A percentile compares a stretch with the other conserved stretches of the same genome.
phyloP scores from a whole-genome alignment of 371 early-diverging fungal genomes.

The Neoconidiobolus thromboides region DNA sequence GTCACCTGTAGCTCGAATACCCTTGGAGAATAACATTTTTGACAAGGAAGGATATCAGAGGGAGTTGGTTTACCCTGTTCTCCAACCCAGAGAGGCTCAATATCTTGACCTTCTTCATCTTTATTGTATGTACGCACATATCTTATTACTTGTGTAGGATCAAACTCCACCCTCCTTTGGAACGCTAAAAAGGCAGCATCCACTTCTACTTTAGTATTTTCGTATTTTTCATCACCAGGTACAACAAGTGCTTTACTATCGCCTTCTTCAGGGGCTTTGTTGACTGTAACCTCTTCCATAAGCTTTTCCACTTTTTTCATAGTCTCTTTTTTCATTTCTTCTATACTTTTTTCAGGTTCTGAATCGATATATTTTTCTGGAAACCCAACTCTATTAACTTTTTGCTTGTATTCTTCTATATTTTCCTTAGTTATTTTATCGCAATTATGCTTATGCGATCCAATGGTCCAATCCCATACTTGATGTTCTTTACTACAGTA shows the following conservation, averaged over 20 bases:
- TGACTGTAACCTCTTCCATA: conserved; percentile 11
- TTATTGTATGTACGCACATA: conserved; percentile 10
- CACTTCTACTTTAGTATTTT: conserved; percentile 67
- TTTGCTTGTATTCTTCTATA: not conserved
- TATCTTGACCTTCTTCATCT: conserved; percentile 14
- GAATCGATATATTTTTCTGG: conserved; percentile 54
- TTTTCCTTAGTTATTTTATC: not conserved
- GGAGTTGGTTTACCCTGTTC: conserved; percentile 33
- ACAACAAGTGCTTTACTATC: conserved; percentile 27
- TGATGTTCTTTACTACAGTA: conserved; percentile 85
- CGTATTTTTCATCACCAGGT: conserved; percentile 45
- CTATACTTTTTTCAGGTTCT: conserved; percentile 37
- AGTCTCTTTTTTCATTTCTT: conserved; percentile 8
- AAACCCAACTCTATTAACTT: conserved; percentile 16
- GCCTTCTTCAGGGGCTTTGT: conserved; percentile 4
- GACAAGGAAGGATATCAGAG: conserved; percentile 45
- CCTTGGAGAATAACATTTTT: conserved; percentile 46
- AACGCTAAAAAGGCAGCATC: conserved; percentile 78
- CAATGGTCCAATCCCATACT: conserved; percentile 61
- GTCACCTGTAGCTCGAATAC: conserved; percentile 82
- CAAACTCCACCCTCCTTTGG: conserved; percentile 56
- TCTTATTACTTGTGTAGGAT: conserved; percentile 79
- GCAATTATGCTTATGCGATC: conserved; percentile 21
- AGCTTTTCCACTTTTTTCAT: conserved; percentile 13
- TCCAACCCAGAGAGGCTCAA: conserved; percentile 66